phyloP scores from a whole-genome alignment of 495 filamentous ascomycete species.

The Aspergillus haitiensis region DNA sequence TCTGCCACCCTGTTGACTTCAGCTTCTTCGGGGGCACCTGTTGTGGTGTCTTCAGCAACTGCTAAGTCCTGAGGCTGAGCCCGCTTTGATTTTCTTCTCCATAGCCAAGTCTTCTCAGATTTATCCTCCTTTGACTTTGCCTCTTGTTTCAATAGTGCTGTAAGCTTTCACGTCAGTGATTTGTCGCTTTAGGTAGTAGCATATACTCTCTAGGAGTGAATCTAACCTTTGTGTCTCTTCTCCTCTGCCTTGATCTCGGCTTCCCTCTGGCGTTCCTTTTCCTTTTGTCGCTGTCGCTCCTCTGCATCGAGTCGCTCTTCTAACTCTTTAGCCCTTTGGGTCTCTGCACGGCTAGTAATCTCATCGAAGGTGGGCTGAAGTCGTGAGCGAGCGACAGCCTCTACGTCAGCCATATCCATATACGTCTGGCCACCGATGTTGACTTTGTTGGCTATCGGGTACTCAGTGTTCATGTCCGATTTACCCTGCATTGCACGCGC shows the following conservation, averaged over 20 bases:
- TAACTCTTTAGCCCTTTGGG: constrained; percentile 59
- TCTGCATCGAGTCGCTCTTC: constrained; percentile 57
- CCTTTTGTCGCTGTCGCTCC: constrained; percentile 45
- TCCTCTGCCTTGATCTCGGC: constrained; percentile 53
- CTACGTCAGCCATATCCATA: constrained; percentile 75
- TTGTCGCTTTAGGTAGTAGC: too few relatives aligned
- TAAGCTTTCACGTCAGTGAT: constrained; percentile 25
- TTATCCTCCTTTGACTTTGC: constrained; percentile 23
- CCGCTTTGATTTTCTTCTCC: constrained; percentile 34
- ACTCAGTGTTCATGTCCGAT: constrained; percentile 59
- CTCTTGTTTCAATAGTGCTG: constrained; percentile 48
- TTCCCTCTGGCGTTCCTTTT: constrained; percentile 54
- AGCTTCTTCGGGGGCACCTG: not conserved
- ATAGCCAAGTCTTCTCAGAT: constrained; percentile 28
- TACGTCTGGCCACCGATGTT: constrained; percentile 80
- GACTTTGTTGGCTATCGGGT: constrained; percentile 61
- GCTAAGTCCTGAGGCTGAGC: constrained; percentile 19
- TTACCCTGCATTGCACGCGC: constrained; percentile 62
- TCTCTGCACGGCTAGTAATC: constrained; percentile 73
- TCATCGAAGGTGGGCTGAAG: constrained; percentile 92
- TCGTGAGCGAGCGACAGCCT: constrained; percentile 73
- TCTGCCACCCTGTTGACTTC: constrained; percentile 13
- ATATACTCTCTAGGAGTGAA: not conserved
- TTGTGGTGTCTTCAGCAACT: constrained; percentile 7
- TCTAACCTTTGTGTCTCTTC: constrained; percentile 53